Base-by-base conservation (phyloP, 768 basidiomycete species). In the Leucogyrophana mollusca region DNA sequence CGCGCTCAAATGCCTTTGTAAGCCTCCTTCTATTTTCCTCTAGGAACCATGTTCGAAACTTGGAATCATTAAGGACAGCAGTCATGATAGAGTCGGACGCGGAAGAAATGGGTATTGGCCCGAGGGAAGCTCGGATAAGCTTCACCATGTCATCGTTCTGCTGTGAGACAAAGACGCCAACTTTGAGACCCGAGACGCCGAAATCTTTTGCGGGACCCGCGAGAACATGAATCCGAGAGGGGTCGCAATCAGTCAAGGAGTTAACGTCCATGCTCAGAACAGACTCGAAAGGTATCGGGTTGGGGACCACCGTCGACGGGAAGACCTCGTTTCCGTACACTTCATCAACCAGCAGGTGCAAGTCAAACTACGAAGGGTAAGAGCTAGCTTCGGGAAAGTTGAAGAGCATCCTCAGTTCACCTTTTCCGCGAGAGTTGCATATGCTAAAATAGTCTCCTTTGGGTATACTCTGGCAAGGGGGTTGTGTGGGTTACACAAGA, bases 171-270 rank as follows among this genome's bases (percentile, higher is more conserved):
- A 63, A 40, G 20, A 55, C 52, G 9, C 64, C 64, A 17, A 56
- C 52, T 25, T 61, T 56, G 37, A 66, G 51, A 3, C 64, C 64
- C 34, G 56, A 60, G 3, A 56, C 55, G 24, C 60, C 54, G 27
- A 66, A 64, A 40, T 66, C 64, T 45, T 66, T 66, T 17, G 64
- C 59, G 50, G 61, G 61, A 2, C 64, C 59, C 13, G 60, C 60
- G 14, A 66, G 49, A 33, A 59, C 58, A 25, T 62, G 62, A 2
- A 61, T 51, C 9, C 64, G 51, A 4, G 46, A 33, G 6, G 60
- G 58, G 13, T 30, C 27, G 13, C 27, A 30, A 13, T 13, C 27
- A 13, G 27, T 30, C 27, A 30, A 13, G 13, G 27, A 30, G 30
- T 58, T 52, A 11, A 17, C 16, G 36, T 62, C 54, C 21, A 62